These are phyloP conservation scores for Triticum aestivum DNA, from an alignment of 176 grass and related monocot genomes.

Conservation along the genomic window DNA sequence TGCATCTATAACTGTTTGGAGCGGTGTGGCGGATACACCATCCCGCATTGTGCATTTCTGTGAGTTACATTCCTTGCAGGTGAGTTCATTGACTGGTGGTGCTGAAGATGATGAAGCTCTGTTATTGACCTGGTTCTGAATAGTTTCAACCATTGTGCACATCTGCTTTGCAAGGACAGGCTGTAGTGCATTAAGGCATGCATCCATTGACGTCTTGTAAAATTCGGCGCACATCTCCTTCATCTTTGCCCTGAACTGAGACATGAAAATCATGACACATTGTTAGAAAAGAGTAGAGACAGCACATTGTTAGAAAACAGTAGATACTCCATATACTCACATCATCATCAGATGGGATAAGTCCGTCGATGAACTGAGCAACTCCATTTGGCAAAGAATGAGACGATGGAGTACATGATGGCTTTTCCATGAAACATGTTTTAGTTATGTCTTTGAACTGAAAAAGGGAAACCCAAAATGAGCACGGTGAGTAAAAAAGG, in stretches of 20 bases:
- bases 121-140: no score
- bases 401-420: background rate
- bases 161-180: no score
- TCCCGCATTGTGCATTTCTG: no score
- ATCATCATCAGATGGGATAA: background rate
- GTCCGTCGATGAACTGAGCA: background rate
- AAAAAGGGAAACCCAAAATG: background rate
- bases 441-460: background rate
- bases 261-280: background rate
- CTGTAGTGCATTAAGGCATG: no score
- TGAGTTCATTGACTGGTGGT: no score
- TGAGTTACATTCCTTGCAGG: no score
- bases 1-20: no score
- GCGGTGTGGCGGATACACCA: no score
- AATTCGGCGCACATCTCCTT: background rate
- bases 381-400: background rate
- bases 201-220: background rate
- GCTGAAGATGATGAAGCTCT: no score
- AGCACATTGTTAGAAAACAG: background rate
- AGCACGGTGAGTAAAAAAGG: background rate
- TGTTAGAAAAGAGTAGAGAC: no score
- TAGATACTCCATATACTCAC: background rate
- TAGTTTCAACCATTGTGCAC: no score
- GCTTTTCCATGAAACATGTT: background rate
- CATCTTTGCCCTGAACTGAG: background rate